These are phyloP conservation scores for Lactifluus rugatus DNA, from an alignment of 768 basidiomycete genomes.

Conservation along the genomic window DNA sequence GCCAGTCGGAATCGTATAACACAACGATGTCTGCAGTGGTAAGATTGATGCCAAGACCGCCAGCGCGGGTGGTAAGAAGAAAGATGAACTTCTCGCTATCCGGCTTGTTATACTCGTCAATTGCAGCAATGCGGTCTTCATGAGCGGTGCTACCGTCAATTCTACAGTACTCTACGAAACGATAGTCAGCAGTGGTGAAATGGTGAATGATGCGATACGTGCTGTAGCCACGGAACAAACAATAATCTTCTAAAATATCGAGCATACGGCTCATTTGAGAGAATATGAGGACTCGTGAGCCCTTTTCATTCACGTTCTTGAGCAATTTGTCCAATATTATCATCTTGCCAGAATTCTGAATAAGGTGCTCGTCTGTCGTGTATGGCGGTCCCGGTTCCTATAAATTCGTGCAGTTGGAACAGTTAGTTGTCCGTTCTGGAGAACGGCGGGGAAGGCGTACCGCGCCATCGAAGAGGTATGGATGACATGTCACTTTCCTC, in stretches of 20 bases:
- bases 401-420: not conserved
- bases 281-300: conserved; percentile 94
- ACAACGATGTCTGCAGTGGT: conserved; percentile 93
- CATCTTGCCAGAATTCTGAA: conserved; percentile 96
- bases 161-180: conserved; percentile 74
- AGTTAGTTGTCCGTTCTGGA: not conserved
- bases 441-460: conserved; percentile 29
- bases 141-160: conserved; percentile 95
- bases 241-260: conserved; percentile 96
- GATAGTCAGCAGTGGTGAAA: conserved; percentile 8
- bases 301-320: conserved; percentile 77
- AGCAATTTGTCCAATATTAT: conserved; percentile 92
- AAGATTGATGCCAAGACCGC: conserved; percentile 94
- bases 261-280: conserved; percentile 99
- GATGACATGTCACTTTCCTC: conserved; percentile 83
- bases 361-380: conserved; percentile 93
- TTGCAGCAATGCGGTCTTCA: conserved; percentile 89
- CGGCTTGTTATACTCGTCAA: conserved; percentile 96
- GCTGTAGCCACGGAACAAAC: conserved; percentile 86
- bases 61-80: conserved; percentile 91
- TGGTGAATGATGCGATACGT: conserved; percentile 25
- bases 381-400: conserved; percentile 97
- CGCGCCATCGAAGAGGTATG: conserved; percentile 91
- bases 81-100: conserved; percentile 95
- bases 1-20: conserved; percentile 96